phyloP scores from a whole-genome alignment of 2,329 filamentous ascomycete genomes.

The Shiraia bambusicola region DNA sequence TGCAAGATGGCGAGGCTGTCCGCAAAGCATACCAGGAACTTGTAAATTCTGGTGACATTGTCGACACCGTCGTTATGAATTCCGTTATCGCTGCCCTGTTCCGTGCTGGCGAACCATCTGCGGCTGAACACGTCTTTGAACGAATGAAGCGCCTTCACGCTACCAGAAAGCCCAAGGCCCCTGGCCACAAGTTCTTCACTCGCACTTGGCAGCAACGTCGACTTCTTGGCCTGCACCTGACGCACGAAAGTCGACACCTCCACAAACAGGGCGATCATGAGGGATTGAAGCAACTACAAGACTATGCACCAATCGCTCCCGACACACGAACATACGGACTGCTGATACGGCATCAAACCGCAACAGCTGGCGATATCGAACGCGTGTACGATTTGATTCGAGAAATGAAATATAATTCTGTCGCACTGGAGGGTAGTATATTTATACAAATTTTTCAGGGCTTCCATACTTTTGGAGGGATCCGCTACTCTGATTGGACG shows the following conservation, averaged over 20 bases:
- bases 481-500: slow-evolving; percentile 70
- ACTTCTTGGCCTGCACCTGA: slow-evolving; percentile 51
- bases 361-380: slow-evolving; percentile 68
- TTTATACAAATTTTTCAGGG: slow-evolving; percentile 82
- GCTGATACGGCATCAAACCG: slow-evolving; percentile 73
- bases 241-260: slow-evolving; percentile 47
- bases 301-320: slow-evolving; percentile 66
- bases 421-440: slow-evolving; percentile 72
- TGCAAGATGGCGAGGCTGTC: slow-evolving; percentile 71
- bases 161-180: slow-evolving; percentile 28
- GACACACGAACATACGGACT: slow-evolving; percentile 78
- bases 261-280: slow-evolving; percentile 51
- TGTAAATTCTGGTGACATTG: slow-evolving; percentile 80
- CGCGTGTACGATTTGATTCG: slow-evolving; percentile 70
- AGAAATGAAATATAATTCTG: slow-evolving; percentile 71
- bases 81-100: slow-evolving; percentile 80
- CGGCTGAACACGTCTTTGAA: slow-evolving; percentile 78
- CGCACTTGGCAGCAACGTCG: slow-evolving; percentile 47
- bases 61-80: slow-evolving; percentile 86
- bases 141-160: slow-evolving; percentile 72
- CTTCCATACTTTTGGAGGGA: slow-evolving; percentile 72
- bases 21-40: slow-evolving; percentile 78
- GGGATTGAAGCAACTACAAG: slow-evolving; percentile 63
- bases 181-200: slow-evolving; percentile 35
- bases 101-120: slow-evolving; percentile 70